Base-by-base conservation (phyloP, 108 stramenopile genomes). In the Mediolabrus comicus region DNA sequence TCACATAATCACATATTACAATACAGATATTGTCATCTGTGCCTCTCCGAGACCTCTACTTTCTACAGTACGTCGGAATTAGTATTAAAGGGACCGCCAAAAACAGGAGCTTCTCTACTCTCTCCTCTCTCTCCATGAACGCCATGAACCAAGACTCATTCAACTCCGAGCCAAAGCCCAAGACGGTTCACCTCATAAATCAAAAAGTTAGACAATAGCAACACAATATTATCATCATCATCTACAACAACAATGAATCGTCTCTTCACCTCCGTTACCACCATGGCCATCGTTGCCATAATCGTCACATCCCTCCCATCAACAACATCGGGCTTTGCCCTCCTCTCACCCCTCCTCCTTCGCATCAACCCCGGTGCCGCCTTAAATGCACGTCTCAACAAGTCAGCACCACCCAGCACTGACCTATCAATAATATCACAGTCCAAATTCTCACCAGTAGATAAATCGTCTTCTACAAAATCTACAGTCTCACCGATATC, bases 291-390 rank as follows among this genome's bases (percentile, higher is more conserved):
- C 36, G n/a, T 72, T 30, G 19, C 33, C 16, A 28, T 62, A 38
- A 6, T 63, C 59, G 36, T 16, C 41, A 41, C 41, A 41, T 17
- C 27, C 39, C 29, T 72, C 0, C 14, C 32, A 16, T 31, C 59
- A 14, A 32, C 67, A 63, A 32, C 67, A 63, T 60, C 41, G 34
- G 54, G 61, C 27, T 41, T 62, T 2, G 53, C 49, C 51, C 54
- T 72, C 30, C 59, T 72, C 35, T 57, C 62, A 1, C 71, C 71
- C 2, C 53, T 63, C 32, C 71, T 72, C 53, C 71, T 63, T n/a
- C 61, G 41, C 28, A 16, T 35, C 30, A 62, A 63, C 53, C 62
- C 61, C 13, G 62, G 41, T n/a, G 62, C 62, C 17, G 53, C 63
- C 13, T 16, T 29, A 4, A 13, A 14, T 41, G 33, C 43, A 2